Conservation (phyloP, 768 basidiomycete genomes). For the Lactarius akahatsu region DNA sequence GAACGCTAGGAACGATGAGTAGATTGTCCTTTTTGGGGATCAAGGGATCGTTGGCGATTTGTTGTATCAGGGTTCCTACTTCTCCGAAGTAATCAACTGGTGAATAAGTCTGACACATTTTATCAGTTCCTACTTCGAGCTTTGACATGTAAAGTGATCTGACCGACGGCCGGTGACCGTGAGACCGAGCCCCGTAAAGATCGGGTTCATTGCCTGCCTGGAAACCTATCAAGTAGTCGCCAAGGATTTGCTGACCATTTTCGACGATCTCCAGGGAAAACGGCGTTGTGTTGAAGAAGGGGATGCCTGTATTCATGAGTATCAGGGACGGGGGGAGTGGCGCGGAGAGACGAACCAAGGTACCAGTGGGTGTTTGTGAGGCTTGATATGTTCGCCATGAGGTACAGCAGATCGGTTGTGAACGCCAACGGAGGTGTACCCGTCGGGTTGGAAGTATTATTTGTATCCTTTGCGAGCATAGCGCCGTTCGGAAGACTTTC, state of each 20-base stretch:
- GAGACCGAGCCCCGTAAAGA: constrained; percentile 47
- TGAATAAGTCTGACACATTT: constrained; percentile 3
- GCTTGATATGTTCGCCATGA: constrained; percentile 58
- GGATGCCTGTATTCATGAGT: constrained; percentile 42
- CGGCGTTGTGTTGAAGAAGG: constrained; percentile 61
- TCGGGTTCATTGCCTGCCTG: constrained; percentile 82
- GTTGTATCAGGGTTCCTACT: constrained; percentile 24
- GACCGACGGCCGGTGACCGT: constrained; percentile 23
- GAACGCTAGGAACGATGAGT: constrained; percentile 26
- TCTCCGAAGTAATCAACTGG: constrained; percentile 39
- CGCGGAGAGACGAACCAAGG: constrained; percentile 40
- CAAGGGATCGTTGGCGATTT: constrained; percentile 14
- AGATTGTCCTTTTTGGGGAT: constrained; percentile 20
- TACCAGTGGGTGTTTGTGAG: constrained; percentile 66
- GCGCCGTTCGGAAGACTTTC: constrained; percentile 47
- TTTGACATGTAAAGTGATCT: constrained; percentile 2
- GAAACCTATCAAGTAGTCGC: constrained; percentile 59
- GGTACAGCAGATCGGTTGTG: constrained; percentile 63
- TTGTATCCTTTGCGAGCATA: constrained; percentile 51
- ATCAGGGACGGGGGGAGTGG: background rate
- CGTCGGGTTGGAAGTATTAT: constrained; percentile 47
- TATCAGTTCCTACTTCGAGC: background rate
- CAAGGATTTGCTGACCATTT: constrained; percentile 58
- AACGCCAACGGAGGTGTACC: constrained; percentile 66
- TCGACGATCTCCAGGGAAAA: constrained; percentile 56